phyloP scores from a whole-genome alignment of 2,329 filamentous ascomycete genomes.

The Fusarium solani-melongenae region DNA sequence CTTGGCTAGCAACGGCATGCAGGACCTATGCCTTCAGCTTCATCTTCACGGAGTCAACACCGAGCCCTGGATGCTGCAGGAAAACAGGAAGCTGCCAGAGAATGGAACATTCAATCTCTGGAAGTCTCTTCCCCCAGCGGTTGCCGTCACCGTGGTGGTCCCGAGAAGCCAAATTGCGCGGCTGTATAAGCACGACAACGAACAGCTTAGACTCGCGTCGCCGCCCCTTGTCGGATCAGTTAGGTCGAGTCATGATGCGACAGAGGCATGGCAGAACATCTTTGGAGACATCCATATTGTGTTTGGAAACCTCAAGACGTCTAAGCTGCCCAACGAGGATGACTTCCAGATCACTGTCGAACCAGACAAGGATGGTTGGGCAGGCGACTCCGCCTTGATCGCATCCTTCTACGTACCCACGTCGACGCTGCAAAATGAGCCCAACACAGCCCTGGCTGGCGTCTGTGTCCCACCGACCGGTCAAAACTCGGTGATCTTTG shows the following conservation, averaged over 20 bases:
- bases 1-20: constrained; percentile 47
- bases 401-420: constrained; percentile 56
- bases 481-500: constrained; percentile 40
- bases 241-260: constrained; percentile 35
- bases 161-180: constrained; percentile 44
- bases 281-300: constrained; percentile 55
- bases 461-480: constrained; percentile 45
- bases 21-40: constrained; percentile 52
- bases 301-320: constrained; percentile 51
- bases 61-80: constrained; percentile 44
- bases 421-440: constrained; percentile 48
- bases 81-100: constrained; percentile 30
- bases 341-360: constrained; percentile 47
- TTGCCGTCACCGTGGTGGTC: constrained; percentile 52
- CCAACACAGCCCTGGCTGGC: constrained; percentile 45
- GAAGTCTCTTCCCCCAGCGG: constrained; percentile 49
- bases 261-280: constrained; percentile 47
- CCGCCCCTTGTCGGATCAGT: constrained; percentile 48
- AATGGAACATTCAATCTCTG: constrained; percentile 50
- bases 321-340: constrained; percentile 42
- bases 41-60: constrained; percentile 49
- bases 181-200: constrained; percentile 39
- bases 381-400: constrained; percentile 52
- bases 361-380: constrained; percentile 51
- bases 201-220: constrained; percentile 28